Conservation (phyloP, 129 eudicot genomes). For the Lonicera japonica region DNA sequence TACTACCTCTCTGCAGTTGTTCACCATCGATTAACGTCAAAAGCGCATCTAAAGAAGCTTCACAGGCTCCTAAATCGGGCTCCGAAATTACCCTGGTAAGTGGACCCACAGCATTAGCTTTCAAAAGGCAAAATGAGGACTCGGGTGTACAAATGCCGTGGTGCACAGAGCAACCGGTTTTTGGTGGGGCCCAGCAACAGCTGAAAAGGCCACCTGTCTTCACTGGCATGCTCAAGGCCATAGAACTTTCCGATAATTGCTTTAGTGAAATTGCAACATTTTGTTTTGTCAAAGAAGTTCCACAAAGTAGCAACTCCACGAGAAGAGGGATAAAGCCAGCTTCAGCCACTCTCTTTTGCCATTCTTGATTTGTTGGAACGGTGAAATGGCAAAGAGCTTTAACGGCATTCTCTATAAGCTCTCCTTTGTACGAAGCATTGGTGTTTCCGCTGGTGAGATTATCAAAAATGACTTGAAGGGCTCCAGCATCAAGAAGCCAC, state of each 20-base stretch:
- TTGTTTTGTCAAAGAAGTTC: conserved; percentile 42
- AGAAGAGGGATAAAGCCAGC: conserved; percentile 43
- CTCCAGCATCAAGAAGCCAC: conserved; percentile 37
- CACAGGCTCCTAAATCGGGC: conserved; percentile 35
- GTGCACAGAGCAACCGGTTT: conserved; percentile 45
- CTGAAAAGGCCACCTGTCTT: conserved; percentile 30
- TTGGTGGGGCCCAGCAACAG: conserved; percentile 48
- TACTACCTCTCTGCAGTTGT: conserved; percentile 37
- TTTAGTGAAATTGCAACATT: conserved; percentile 50
- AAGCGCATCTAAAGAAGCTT: conserved; percentile 61
- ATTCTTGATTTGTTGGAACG: conserved; percentile 30
- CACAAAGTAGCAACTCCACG: conserved; percentile 42
- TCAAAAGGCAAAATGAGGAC: conserved; percentile 49
- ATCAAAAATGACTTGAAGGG: conserved; percentile 25
- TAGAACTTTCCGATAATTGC: conserved; percentile 43
- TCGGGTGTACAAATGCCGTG: conserved; percentile 46
- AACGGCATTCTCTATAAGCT: conserved; percentile 37
- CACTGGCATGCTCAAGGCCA: conserved; percentile 27
- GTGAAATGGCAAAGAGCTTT: conserved; percentile 57
- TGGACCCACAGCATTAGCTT: conserved; percentile 45
- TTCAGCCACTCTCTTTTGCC: conserved; percentile 56
- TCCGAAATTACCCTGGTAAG: conserved; percentile 42
- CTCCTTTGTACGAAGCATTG: conserved; percentile 27
- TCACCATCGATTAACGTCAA: conserved; percentile 45
- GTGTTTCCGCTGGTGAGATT: conserved; percentile 25